Base-by-base conservation (phyloP, 148 eudicot genomes). In the Rhododendron ferrugineum region DNA sequence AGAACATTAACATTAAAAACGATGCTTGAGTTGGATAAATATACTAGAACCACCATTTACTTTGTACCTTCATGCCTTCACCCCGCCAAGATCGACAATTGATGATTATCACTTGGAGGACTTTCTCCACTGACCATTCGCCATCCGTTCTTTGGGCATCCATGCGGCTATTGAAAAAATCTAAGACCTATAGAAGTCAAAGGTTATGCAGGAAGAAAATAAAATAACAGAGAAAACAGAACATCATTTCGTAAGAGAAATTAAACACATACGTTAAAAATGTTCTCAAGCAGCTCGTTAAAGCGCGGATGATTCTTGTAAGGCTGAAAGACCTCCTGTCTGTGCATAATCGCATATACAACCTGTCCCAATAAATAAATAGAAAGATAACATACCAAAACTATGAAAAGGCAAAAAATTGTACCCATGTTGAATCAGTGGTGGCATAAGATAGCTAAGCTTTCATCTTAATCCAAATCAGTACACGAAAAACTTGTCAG, bases 71-170 rank as follows among this genome's bases (percentile, higher is more conserved):
- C 92, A 96, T 94, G 73, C 99, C 99, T 84, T 96, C 99, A 50
- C 97, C 99, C 58, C 96, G 92, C 99, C 99, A 96, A 86, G 97
- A 91, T 88, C 93, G 91, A 83, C 98, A 96, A 83, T 93, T 94
- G 84, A 86, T 85, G 77, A 89, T 88, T 78, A 96, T 95, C 76
- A 95, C 92, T 86, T 94, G 84, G 81, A 96, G 96, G 81, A 95
- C 99, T 92, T 92, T 96, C 88, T 96, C 99, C 87, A 96, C 99
- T 3, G 99, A 96, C 99, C 97, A 95, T 88, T 94, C 96, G 11
- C 98, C 98, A 83, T 89, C 93, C 82, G 85, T 47, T 68, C 92
- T 89, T 49, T 94, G 96, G 73, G 96, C 95, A 92, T 96, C 99
- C 91, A 96, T 94, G 74, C 98, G 93, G 89, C 90, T 91, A 86